Evolutionary conservation across 1,284 basidiomycete species (phyloP).

Genomic region (Ganoderma sp.): DNA sequence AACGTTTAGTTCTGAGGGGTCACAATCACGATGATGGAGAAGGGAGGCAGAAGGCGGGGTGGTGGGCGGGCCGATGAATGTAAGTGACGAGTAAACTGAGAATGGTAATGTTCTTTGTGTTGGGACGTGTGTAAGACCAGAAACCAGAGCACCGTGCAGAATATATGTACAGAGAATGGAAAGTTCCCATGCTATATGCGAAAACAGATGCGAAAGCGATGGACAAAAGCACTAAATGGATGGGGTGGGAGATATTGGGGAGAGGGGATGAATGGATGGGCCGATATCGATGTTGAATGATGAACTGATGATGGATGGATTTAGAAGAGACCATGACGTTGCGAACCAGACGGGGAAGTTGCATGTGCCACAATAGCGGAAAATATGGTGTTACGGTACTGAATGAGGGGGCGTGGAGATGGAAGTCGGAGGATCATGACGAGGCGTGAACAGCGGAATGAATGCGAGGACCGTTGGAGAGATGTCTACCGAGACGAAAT

Average conservation of each 20-base stretch:
- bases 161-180: constrained; percentile 20
- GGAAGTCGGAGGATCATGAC: constrained; percentile 5
- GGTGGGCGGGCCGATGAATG: not conserved
- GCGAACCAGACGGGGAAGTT: constrained; percentile 7
- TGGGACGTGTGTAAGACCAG: constrained; percentile 4
- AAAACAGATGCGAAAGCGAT: constrained; percentile 23
- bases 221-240: constrained; percentile 17
- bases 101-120: not conserved
- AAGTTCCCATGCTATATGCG: constrained; percentile 20
- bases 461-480: constrained; percentile 11
- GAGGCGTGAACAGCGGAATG: constrained; percentile 11
- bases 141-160: not conserved
- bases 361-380: constrained; percentile 23
- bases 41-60: not conserved
- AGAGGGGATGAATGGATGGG: constrained; percentile 5
- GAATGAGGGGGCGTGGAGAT: constrained; percentile 4
- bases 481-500: constrained; percentile 7
- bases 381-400: constrained; percentile 23
- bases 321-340: constrained; percentile 6
- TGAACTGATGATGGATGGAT: constrained; percentile 10
- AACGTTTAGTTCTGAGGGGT: not conserved
- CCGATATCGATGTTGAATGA: constrained; percentile 1
- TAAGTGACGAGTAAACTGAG: not conserved
- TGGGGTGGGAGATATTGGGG: constrained; percentile 8
- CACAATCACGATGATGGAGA: not conserved